Conservation (phyloP, 495 filamentous ascomycete species). For the Penicillium odoratum region DNA sequence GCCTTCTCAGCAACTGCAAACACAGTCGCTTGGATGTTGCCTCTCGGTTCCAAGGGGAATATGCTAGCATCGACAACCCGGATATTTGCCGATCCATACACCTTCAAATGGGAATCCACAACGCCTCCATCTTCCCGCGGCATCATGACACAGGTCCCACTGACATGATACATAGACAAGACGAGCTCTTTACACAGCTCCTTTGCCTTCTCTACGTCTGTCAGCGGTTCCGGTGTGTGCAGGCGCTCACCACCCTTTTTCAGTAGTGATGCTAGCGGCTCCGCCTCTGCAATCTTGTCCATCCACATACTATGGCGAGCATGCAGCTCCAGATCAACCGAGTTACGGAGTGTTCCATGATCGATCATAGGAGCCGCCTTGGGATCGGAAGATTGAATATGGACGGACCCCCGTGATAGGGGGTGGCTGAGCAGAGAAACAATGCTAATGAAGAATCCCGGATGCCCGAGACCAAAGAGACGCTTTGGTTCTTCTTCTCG, state of each 20-base stretch:
- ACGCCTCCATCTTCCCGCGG: constrained; percentile 54
- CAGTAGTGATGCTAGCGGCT: constrained; percentile 37
- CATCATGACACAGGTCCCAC: constrained; percentile 24
- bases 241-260: constrained; percentile 28
- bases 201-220: constrained; percentile 12
- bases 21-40: constrained; percentile 49
- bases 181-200: constrained; percentile 13
- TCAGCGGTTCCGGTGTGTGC: constrained; percentile 9
- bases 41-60: constrained; percentile 49
- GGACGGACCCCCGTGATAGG: constrained; percentile 55
- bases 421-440: constrained; percentile 44
- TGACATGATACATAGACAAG: constrained; percentile 36
- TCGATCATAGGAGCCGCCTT: constrained; percentile 40
- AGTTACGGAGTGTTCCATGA: constrained; percentile 44
- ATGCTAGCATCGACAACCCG: constrained; percentile 57
- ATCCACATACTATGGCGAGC: constrained; percentile 46
- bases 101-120: constrained; percentile 44
- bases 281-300: constrained; percentile 40
- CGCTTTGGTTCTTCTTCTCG: constrained; percentile 8
- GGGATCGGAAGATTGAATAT: constrained; percentile 41
- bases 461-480: constrained; percentile 16
- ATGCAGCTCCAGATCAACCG: constrained; percentile 48
- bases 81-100: constrained; percentile 49
- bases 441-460: constrained; percentile 43
- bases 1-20: constrained; percentile 57